Evolutionary conservation across 768 basidiomycete genomes (phyloP).

Genomic region (Mycena latifolia): DNA sequence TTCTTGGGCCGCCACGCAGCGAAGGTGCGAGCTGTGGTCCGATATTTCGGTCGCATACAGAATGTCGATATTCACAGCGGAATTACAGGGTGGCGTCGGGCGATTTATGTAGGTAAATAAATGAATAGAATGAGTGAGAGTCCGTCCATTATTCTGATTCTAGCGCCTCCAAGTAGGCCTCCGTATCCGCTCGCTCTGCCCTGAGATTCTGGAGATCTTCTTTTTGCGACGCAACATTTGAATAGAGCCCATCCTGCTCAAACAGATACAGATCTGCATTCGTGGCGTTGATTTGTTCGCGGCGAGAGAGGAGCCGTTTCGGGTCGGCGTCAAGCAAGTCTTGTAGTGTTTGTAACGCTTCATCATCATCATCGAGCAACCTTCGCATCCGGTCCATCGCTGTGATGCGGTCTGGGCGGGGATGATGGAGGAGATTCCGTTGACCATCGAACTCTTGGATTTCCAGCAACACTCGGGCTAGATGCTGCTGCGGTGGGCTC

Average conservation of each 20-base stretch:
- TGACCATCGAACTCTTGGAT: not conserved
- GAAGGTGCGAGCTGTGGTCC: not conserved
- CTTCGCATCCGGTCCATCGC: conserved; percentile 7
- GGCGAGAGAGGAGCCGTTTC: not conserved
- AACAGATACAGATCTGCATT: conserved; percentile 2
- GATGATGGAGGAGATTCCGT: not conserved
- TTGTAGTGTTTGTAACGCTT: not conserved
- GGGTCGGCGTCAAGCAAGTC: not conserved
- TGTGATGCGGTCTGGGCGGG: conserved; percentile 18
- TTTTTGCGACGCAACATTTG: not conserved
- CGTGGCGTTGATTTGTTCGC: not conserved
- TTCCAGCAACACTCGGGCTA: not conserved
- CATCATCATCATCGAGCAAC: not conserved
- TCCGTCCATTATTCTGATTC: conserved; percentile 6
- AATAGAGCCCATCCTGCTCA: not conserved
- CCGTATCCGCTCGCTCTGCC: not conserved
- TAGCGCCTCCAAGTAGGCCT: not conserved
- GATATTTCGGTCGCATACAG: conserved; percentile 1
- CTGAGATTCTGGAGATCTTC: not conserved
- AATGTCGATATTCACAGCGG: not conserved
- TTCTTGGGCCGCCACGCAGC: not conserved
- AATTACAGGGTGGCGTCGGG: not conserved
- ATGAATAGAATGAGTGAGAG: conserved; percentile 2
- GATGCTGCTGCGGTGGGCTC: conserved; percentile 3
- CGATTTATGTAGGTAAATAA: conserved; percentile 2